phyloP scores from a whole-genome alignment of 441 rosid species.

The Erodium trifolium region DNA sequence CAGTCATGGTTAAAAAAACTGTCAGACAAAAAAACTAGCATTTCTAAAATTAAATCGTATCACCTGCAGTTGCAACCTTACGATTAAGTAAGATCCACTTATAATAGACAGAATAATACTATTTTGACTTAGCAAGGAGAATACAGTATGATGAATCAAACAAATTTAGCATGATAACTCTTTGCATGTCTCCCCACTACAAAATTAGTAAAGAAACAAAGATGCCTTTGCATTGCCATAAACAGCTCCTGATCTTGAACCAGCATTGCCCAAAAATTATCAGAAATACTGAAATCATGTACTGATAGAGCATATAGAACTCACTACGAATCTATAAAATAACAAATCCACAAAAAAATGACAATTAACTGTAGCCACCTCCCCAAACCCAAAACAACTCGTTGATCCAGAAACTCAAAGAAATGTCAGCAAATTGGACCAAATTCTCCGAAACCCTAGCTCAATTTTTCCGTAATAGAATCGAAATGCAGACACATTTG shows the following conservation, averaged over 20 bases:
- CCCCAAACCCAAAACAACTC: not conserved
- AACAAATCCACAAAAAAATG: not conserved
- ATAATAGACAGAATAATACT: not conserved
- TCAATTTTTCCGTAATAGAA: not conserved
- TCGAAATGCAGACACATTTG: conserved; percentile 14
- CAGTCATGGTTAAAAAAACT: too few relatives aligned
- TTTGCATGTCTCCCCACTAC: not conserved
- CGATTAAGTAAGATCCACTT: conserved; percentile 5
- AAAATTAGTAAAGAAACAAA: not conserved
- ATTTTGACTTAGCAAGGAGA: not conserved
- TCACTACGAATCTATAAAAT: not conserved
- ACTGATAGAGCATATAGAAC: not conserved
- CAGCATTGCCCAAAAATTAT: not conserved
- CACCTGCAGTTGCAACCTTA: not conserved
- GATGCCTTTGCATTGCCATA: not conserved
- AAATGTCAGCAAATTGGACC: not conserved
- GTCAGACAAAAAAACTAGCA: not conserved
- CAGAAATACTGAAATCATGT: not conserved
- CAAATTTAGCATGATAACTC: not conserved
- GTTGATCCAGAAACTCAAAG: conserved; percentile 16
- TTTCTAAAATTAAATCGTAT: not conserved
- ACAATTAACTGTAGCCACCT: not conserved
- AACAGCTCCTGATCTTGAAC: not conserved
- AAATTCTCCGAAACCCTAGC: conserved; percentile 20
- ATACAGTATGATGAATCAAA: too few relatives aligned